Evolutionary conservation across 495 filamentous ascomycete genomes (phyloP).

Genomic region (Hypoxylon fragiforme): DNA sequence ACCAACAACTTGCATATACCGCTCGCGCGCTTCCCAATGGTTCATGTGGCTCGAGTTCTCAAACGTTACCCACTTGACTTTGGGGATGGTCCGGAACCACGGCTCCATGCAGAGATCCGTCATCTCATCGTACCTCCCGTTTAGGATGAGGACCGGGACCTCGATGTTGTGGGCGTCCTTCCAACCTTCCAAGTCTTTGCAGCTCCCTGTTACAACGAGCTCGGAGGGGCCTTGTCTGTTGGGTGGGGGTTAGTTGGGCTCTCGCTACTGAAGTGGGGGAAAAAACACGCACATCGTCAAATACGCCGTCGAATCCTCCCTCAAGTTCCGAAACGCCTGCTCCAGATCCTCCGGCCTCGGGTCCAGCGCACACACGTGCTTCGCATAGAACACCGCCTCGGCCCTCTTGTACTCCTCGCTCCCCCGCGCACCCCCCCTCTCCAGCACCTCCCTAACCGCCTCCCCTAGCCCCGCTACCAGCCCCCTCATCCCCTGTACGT

Average conservation of each 20-base stretch:
- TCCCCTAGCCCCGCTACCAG: constrained; percentile 21
- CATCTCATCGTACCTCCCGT: constrained; percentile 54
- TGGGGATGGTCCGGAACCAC: constrained; percentile 48
- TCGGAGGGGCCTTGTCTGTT: constrained; percentile 52
- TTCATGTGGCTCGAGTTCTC: constrained; percentile 50
- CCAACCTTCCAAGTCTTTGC: constrained; percentile 47
- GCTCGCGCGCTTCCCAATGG: constrained; percentile 49
- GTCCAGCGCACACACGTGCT: constrained; percentile 45
- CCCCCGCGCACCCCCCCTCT: constrained; percentile 38
- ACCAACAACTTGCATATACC: no score
- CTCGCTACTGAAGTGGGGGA: background rate
- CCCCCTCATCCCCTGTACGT: constrained; percentile 14
- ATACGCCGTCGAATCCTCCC: constrained; percentile 49
- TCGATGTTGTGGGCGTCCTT: constrained; percentile 44
- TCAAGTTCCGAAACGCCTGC: constrained; percentile 37
- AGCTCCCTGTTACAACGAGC: constrained; percentile 45
- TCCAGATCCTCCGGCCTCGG: constrained; percentile 41
- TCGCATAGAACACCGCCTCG: constrained; percentile 40
- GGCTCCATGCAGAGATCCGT: constrained; percentile 46
- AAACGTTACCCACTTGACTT: constrained; percentile 53
- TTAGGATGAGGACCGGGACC: constrained; percentile 50
- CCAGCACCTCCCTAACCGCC: constrained; percentile 10
- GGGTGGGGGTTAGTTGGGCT: background rate
- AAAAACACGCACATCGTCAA: constrained; percentile 44
- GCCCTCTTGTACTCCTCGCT: constrained; percentile 47